Base-by-base conservation (phyloP, 345 rosid species). In the Populus simonii region DNA sequence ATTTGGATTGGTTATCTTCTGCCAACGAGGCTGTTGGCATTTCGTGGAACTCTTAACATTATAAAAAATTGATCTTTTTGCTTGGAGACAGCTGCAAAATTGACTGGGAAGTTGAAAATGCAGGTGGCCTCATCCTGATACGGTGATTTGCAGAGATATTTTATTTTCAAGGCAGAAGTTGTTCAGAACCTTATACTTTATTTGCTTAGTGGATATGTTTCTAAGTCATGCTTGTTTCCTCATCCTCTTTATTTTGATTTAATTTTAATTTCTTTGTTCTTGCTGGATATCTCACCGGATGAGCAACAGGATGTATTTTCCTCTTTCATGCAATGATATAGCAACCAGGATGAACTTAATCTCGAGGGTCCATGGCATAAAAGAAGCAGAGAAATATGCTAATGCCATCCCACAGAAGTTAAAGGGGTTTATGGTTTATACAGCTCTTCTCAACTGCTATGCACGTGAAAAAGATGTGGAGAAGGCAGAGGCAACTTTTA, bases 221-320 rank as follows among this genome's bases (percentile, higher is more conserved):
- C 45, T 9, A 41, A 8, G 45, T 41, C 45, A 1, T 41, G 45
- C 45, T 41, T 41, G 45, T 8, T 8, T 41, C 12, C 45, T 8
- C 10, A 41, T 41, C 45, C 45, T 5, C 45, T 8, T 41, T 41
- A 9, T 57, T 57, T 57, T 18, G 22, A 8, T 57, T 16, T 57
- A 57, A 57, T 17, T 57, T 57, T 55, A 22, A 70, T 72, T 72
- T 57, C 11, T 17, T 20, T 36, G 16, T 57, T 31, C 31, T 17
- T 38, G 68, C 7, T 38, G 68, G 79, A 57, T 76, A 55, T 68
- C 79, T 47, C 49, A 49, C 15, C 55, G 68, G 79, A 76, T 76
- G 74, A 49, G 43, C 31, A 71, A 68, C 59, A 76, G 38, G 51
- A 67, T 55, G 79, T 35, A 29, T 12, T 6, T 65, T 12, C 66